Conservation (phyloP, 2,329 filamentous ascomycete genomes). For the Elsinoe perseae region DNA sequence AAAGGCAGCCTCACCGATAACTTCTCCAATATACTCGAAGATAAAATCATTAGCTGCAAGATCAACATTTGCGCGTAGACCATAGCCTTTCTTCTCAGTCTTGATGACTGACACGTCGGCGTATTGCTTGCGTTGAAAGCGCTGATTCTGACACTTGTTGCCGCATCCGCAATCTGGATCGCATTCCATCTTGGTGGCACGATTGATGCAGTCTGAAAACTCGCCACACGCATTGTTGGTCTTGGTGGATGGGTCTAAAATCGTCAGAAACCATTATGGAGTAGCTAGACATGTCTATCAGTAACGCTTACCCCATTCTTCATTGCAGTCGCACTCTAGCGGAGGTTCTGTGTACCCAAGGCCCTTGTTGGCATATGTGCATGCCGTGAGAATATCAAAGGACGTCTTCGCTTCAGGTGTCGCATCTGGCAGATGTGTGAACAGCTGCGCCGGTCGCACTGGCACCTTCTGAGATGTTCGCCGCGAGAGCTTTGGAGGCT, state of each 20-base stretch:
- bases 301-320: slow-evolving; percentile 77
- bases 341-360: slow-evolving; percentile 88
- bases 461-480: slow-evolving; percentile 64
- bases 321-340: slow-evolving; percentile 87
- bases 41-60: slow-evolving; percentile 83
- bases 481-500: slow-evolving; percentile 64
- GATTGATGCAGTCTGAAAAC: slow-evolving; percentile 97
- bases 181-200: slow-evolving; percentile 96
- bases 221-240: slow-evolving; percentile 83
- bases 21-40: slow-evolving; percentile 96
- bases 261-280: slow-evolving; percentile 25
- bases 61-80: slow-evolving; percentile 71
- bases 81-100: slow-evolving; percentile 95
- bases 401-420: slow-evolving; percentile 65
- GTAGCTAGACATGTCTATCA: slow-evolving; percentile 12
- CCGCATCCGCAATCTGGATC: slow-evolving; percentile 82
- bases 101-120: slow-evolving; percentile 91
- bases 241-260: slow-evolving; percentile 42
- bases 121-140: slow-evolving; percentile 85
- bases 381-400: slow-evolving; percentile 76
- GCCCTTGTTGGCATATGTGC: slow-evolving; percentile 84
- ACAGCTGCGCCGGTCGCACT: slow-evolving; percentile 57
- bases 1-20: slow-evolving; percentile 88
- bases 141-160: slow-evolving; percentile 81
- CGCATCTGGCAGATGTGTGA: slow-evolving; percentile 66